Evolutionary conservation across 2,329 filamentous ascomycete species (phyloP).

Genomic region (Talaromyces sp.): DNA sequence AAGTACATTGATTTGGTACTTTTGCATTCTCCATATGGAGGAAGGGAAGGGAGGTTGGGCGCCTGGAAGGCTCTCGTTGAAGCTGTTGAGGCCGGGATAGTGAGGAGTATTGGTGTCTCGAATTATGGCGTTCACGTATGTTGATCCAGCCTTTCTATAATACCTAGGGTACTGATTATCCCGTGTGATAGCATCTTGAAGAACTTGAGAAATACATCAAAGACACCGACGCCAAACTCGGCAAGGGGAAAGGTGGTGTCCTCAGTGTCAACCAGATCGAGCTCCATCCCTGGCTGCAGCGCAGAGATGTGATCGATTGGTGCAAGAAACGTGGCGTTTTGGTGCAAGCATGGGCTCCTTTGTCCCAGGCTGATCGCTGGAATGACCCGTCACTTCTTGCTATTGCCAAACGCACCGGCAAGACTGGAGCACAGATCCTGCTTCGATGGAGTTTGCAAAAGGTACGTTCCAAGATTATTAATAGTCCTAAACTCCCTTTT

Average conservation of each 20-base stretch:
- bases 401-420: conserved; percentile 31
- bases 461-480: too few species aligned
- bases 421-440: background rate
- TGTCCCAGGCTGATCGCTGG: conserved; percentile 43
- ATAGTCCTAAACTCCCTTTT: too few species aligned
- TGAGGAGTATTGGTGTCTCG: conserved; percentile 39
- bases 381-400: conserved; percentile 50
- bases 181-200: conserved; percentile 26
- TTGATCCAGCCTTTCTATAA: background rate
- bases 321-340: conserved; percentile 59
- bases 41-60: conserved; percentile 34
- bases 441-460: background rate
- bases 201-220: conserved; percentile 39
- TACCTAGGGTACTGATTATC: background rate
- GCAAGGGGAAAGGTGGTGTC: conserved; percentile 57
- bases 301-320: conserved; percentile 77
- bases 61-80: conserved; percentile 39
- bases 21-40: conserved; percentile 37
- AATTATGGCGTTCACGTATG: conserved; percentile 32
- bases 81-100: conserved; percentile 34
- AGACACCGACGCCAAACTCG: conserved; percentile 27
- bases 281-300: conserved; percentile 79
- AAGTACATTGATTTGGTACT: conserved; percentile 60
- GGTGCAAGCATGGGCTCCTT: conserved; percentile 52
- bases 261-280: conserved; percentile 85